Evolutionary conservation across 306 rosid genomes (phyloP), one percentile per base, ranked within the genome.

Genomic region (Astragalus glycyphyllos): DNA sequence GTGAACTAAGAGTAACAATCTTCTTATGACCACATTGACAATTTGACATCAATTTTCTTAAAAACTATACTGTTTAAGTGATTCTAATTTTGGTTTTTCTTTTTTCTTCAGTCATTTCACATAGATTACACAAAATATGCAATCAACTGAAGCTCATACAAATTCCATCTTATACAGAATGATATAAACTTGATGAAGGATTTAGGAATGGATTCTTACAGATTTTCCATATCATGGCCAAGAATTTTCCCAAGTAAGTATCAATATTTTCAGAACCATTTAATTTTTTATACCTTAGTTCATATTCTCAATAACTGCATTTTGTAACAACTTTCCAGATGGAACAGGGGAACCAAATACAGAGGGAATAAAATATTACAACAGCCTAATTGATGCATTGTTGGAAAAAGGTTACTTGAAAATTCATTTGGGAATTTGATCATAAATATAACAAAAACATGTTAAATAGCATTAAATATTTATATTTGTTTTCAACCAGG

Each of bases 201-300:
- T 70, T 73, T 92, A 85, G 98, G 98, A 68, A 82, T 92, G 95
- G 95, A 88, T 79, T 90, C 96, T 69, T 90, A 92, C 81, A 86
- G 98, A 85, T 88, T 92, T 69, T 92, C 98, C 70, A 85, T 92
- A 74, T 90, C 98, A 44, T 92, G 98, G 98, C 77, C 96, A 11
- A 88, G 98, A 86, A 88, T 92, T 68, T 90, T 92, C 73, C 98
- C 98, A 67, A 92, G 98, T 92, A 82, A 92, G 92, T 58, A 32
- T 32, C 16, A 12, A 4, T 62, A 71, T 64, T 62, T n/a, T 42
- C 53, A 23, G 55, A 34, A 71, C 65, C 7, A 5, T 66, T 34
- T 4, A 26, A 51, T 12, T 12, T 32, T 50, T 82, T 42, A 35
- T 40, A 17, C 29, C 29, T 38, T 37, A 55, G 49, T 58, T 29